A percentile compares a stretch with the other conserved stretches of the same genome.
These are phyloP conservation scores for Astragalus glycyphyllos DNA, from an alignment of 306 rosid genomes.

Conservation along the genomic window DNA sequence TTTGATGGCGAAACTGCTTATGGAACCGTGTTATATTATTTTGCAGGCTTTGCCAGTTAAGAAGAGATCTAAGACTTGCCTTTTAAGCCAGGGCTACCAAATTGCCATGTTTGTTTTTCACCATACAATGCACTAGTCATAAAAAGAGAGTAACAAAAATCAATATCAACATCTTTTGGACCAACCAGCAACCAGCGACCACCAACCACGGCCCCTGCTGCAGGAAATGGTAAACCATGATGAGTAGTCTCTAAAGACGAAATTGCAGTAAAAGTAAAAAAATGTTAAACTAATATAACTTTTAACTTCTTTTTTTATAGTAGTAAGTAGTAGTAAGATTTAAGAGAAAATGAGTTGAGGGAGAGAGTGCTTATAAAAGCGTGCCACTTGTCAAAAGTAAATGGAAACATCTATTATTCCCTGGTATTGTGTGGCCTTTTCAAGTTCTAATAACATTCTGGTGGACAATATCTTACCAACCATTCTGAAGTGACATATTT, in stretches of 20 bases:
- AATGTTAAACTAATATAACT: background rate
- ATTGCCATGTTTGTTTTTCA: conserved; percentile 31
- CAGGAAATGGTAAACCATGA: background rate
- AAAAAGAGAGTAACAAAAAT: conserved; percentile 14
- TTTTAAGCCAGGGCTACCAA: conserved; percentile 44
- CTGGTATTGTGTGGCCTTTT: conserved; percentile 40
- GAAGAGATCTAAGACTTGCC: conserved; percentile 53
- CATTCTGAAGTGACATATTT: conserved; percentile 43
- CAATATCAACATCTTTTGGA: conserved; percentile 39
- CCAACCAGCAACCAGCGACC: background rate
- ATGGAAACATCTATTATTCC: conserved; percentile 47
- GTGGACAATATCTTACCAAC: conserved; percentile 54
- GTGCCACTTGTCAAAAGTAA: conserved; percentile 44
- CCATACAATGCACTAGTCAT: conserved; percentile 41
- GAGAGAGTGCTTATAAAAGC: conserved; percentile 24
- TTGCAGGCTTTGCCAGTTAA: conserved; percentile 54
- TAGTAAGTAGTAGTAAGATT: background rate
- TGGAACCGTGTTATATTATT: conserved; percentile 49
- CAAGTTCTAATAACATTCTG: conserved; percentile 35
- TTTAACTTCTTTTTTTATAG: background rate
- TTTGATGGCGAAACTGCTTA: conserved; percentile 56
- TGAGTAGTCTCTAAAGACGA: background rate
- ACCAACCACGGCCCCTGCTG: conserved; percentile 48
- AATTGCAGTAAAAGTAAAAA: background rate
- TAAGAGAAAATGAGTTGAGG: background rate